Evolutionary conservation across 768 basidiomycete genomes (phyloP).

Genomic region (Lepiota brunneoincarnata): DNA sequence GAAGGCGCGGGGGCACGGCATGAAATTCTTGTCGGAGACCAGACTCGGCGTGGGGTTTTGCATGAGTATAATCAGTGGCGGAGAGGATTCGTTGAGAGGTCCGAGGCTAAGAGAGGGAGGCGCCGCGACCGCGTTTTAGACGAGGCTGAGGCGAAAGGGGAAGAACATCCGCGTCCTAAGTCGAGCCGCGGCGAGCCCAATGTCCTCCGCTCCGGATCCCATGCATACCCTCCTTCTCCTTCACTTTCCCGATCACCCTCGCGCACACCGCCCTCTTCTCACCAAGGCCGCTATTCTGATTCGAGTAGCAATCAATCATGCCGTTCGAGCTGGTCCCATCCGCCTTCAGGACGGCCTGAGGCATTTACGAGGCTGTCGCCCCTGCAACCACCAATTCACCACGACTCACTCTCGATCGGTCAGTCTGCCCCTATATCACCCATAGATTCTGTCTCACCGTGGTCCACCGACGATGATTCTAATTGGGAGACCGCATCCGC

Average conservation of each 20-base stretch:
- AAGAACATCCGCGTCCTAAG: conserved; percentile 28
- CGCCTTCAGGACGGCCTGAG: background rate
- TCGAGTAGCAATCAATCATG: background rate
- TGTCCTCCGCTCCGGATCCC: conserved; percentile 39
- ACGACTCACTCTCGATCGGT: background rate
- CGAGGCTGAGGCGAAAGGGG: conserved; percentile 27
- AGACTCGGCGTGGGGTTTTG: conserved; percentile 30
- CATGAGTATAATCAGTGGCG: conserved; percentile 57
- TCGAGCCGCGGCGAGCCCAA: conserved; percentile 32
- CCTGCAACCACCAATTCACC: conserved; percentile 10
- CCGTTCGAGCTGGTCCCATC: background rate
- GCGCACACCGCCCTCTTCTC: conserved; percentile 20
- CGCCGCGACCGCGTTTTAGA: conserved; percentile 54
- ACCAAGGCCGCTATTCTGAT: conserved; percentile 9
- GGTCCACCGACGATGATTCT: conserved; percentile 77
- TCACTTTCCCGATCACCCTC: conserved; percentile 47
- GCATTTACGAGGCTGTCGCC: conserved; percentile 20
- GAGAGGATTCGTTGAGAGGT: conserved; percentile 37
- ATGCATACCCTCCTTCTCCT: conserved; percentile 52
- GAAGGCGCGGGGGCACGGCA: conserved; percentile 26
- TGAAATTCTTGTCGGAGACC: conserved; percentile 31
- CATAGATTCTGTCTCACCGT: conserved; percentile 49
- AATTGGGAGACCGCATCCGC: conserved; percentile 72
- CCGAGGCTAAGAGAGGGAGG: conserved; percentile 51
- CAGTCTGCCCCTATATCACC: conserved; percentile 29